These are phyloP conservation scores for Talaromyces ruber DNA, from an alignment of 495 filamentous ascomycete genomes.

Conservation along the genomic window DNA sequence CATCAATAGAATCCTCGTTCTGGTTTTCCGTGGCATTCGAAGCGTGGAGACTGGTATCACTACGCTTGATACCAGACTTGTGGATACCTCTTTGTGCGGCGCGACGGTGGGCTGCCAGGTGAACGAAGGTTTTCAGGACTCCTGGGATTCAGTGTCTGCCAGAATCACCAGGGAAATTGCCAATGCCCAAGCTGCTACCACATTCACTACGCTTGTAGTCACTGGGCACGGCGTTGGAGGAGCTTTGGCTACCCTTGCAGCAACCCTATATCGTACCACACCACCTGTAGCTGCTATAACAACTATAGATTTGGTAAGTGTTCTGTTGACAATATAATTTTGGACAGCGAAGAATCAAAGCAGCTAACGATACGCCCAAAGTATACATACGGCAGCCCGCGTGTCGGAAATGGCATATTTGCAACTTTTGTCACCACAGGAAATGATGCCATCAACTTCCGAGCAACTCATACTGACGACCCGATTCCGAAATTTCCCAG, in stretches of 20 bases:
- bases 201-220: slow-evolving; percentile 44
- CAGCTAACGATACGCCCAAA: slow-evolving; percentile 15
- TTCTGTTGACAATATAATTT: neutral
- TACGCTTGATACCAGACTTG: slow-evolving; percentile 40
- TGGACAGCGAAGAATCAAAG: neutral
- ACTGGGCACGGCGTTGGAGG: slow-evolving; percentile 66
- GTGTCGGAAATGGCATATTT: slow-evolving; percentile 52
- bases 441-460: slow-evolving; percentile 38
- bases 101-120: slow-evolving; percentile 32
- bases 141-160: slow-evolving; percentile 41
- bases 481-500: slow-evolving; percentile 59
- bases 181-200: slow-evolving; percentile 28
- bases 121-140: slow-evolving; percentile 46
- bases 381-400: slow-evolving; percentile 63
- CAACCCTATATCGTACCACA: slow-evolving; percentile 44
- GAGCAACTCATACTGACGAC: slow-evolving; percentile 62
- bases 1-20: slow-evolving; percentile 51
- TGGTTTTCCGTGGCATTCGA: slow-evolving; percentile 60
- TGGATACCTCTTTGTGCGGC: neutral
- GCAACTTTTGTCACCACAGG: slow-evolving; percentile 47
- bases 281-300: slow-evolving; percentile 26
- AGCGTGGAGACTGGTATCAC: slow-evolving; percentile 60
- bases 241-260: slow-evolving; percentile 54
- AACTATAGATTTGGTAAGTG: slow-evolving; percentile 22
- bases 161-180: slow-evolving; percentile 27